Percentiles rank a stretch among this genome's conserved stretches.
phyloP scores from a whole-genome alignment of 768 basidiomycete species.

The Dioszegia crocea region DNA sequence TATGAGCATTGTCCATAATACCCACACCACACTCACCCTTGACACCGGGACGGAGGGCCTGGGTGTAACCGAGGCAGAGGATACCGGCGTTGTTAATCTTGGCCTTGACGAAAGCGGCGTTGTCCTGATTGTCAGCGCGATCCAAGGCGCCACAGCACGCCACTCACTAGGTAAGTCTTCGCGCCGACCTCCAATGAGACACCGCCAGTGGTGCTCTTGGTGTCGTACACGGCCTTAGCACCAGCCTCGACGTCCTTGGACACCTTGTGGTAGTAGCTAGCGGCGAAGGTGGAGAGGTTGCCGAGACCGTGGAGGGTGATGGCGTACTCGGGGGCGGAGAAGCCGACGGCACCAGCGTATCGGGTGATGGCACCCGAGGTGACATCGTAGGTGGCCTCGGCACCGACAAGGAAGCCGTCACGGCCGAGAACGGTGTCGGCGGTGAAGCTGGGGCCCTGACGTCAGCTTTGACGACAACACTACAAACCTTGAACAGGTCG shows the following conservation, averaged over 20 bases:
- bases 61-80: conserved; percentile 78
- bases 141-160: background rate
- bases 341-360: conserved; percentile 88
- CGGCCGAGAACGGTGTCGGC: conserved; percentile 92
- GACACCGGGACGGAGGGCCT: conserved; percentile 62
- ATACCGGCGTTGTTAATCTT: conserved; percentile 98
- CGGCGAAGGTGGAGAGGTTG: conserved; percentile 88
- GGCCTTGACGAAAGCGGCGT: conserved; percentile 88
- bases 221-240: conserved; percentile 79
- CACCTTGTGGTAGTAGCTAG: conserved; percentile 86
- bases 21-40: conserved; percentile 14
- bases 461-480: background rate
- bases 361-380: conserved; percentile 85
- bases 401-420: conserved; percentile 95
- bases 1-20: conserved; percentile 1
- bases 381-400: conserved; percentile 94
- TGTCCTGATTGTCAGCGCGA: conserved; percentile 58
- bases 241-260: conserved; percentile 49
- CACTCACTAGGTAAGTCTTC: conserved; percentile 69
- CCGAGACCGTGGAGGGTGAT: conserved; percentile 89
- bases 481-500: conserved; percentile 84
- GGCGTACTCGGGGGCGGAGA: conserved; percentile 84
- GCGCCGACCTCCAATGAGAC: conserved; percentile 91
- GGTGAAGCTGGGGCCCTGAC: conserved; percentile 91
- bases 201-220: conserved; percentile 78